A percentile compares a stretch with the other conserved stretches of the same genome.
Evolutionary conservation across 257 asterid species (phyloP).

Genomic region (Solanum pinnatisectum): DNA sequence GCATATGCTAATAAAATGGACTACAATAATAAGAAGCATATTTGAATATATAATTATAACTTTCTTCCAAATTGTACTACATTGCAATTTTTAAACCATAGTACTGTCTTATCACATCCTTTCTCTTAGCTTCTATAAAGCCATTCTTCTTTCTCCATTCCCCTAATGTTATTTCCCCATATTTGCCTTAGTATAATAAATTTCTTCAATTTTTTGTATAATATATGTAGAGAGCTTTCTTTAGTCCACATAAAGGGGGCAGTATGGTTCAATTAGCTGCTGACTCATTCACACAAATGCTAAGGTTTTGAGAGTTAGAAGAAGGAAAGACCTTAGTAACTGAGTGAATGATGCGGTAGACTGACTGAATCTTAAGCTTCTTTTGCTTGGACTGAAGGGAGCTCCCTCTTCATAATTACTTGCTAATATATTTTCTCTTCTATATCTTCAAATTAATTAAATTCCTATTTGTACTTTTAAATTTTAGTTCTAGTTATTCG

Average conservation of each 20-base stretch:
- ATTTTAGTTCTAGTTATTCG: not conserved
- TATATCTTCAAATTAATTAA: not conserved
- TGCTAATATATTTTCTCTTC: too few species aligned
- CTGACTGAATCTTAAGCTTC: constrained; percentile 50
- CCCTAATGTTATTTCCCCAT: not conserved
- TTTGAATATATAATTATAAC: not conserved
- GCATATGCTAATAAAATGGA: constrained; percentile 5
- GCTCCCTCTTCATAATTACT: constrained; percentile 50
- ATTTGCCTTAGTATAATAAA: not conserved
- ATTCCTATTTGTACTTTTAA: too few species aligned
- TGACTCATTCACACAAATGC: constrained; percentile 95
- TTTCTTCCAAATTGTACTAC: not conserved
- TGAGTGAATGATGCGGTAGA: constrained; percentile 91
- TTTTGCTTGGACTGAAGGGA: constrained; percentile 99
- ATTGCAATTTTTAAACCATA: not conserved
- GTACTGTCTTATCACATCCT: not conserved
- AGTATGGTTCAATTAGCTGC: constrained; percentile 79
- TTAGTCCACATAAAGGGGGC: constrained; percentile 70
- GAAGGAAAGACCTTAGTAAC: constrained; percentile 15
- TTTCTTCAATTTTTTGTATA: not conserved
- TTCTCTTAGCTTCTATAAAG: constrained; percentile 28
- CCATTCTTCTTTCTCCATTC: not conserved
- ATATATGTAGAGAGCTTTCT: constrained; percentile 75
- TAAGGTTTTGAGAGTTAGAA: constrained; percentile 9
- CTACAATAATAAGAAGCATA: not conserved